Evolutionary conservation across 257 asterid genomes (phyloP), one percentile per base, ranked within the genome.

Genomic region (Solanum microdontum): DNA sequence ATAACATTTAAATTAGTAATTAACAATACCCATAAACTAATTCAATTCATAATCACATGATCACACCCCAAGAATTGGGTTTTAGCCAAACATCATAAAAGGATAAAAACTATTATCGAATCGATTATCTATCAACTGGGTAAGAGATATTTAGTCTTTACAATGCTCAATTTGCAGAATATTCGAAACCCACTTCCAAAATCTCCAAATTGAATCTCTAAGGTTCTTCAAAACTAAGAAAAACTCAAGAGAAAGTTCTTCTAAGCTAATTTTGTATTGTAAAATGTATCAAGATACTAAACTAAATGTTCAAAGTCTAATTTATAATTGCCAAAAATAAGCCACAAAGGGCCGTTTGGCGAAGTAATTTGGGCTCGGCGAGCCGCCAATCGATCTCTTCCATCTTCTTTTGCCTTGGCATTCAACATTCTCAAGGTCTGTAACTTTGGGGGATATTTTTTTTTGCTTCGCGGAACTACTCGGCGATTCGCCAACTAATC

Each of bases 401-500:
- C 9, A 51, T 17, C 3, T 1, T 2, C 62, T 51, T 51, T 51
- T 51, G 23, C 62, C 62, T 51, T 17, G n/a, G 0, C 4, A 51
- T 51, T 51, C 62, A 51, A 0, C 62, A 17, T 51, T 4, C n/a
- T 51, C 23, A 51, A 51, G n/a, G 10, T 6, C 2, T 51, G 1
- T 51, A 51, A 51, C 62, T 51, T 51, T 51, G 1, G 3, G 4
- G 1, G 8, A 17, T 51, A 51, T 48, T 51, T 51, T 51, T 15
- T 51, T 51, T 51, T 51, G n/a, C 62, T 51, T 51, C 62, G 8
- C 4, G 0, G 0, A 51, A 51, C n/a, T 51, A 17, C 62, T 51
- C 2, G 10, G 3, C 0, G 3, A 51, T 51, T 51, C n/a, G 1
- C n/a, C 3, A 9, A 51, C 9, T 17, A 0, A 1, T 17, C 4